phyloP scores from a whole-genome alignment of 2,329 filamentous ascomycete species.

The Nannizziopsis arthrosporioides region DNA sequence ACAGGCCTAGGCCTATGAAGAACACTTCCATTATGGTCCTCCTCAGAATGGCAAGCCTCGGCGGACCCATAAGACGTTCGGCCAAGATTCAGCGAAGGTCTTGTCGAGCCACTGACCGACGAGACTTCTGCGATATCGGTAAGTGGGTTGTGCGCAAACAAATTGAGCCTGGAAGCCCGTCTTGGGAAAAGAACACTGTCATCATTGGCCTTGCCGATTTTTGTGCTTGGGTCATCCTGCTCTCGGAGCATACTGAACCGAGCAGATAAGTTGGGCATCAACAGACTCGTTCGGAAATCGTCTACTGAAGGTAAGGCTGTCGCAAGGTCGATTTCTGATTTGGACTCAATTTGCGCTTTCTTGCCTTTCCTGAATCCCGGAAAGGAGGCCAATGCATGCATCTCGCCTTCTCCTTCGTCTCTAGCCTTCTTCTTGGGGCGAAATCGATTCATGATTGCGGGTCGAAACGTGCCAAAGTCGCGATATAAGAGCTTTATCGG shows the following conservation, averaged over 20 bases:
- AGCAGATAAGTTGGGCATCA: slow-evolving; percentile 90
- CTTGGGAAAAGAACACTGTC: slow-evolving; percentile 83
- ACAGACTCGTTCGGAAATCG: slow-evolving; percentile 85
- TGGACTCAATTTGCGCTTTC: slow-evolving; percentile 42
- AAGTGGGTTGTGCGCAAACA: slow-evolving; percentile 57
- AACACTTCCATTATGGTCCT: slow-evolving; percentile 55
- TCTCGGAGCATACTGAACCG: slow-evolving; percentile 95
- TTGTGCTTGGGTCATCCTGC: slow-evolving; percentile 80
- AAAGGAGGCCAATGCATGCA: slow-evolving; percentile 23
- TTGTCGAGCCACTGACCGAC: slow-evolving; percentile 53
- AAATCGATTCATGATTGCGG: slow-evolving; percentile 31
- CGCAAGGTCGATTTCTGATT: slow-evolving; percentile 56
- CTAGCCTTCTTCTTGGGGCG: slow-evolving; percentile 31
- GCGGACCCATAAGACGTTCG: slow-evolving; percentile 55
- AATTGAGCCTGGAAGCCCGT: slow-evolving; percentile 62
- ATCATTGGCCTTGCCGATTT: slow-evolving; percentile 86
- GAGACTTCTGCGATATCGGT: slow-evolving; percentile 84
- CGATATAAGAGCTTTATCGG: neutral
- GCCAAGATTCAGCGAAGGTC: slow-evolving; percentile 48
- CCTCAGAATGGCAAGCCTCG: slow-evolving; percentile 52
- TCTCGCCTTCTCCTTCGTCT: slow-evolving; percentile 19
- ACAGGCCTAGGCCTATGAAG: slow-evolving; percentile 68
- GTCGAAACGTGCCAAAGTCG: neutral
- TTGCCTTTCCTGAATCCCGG: slow-evolving; percentile 41
- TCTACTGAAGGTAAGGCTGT: slow-evolving; percentile 67